A percentile compares a stretch with the other conserved stretches of the same genome.
These are phyloP conservation scores for Paecilomyces variotii DNA, from an alignment of 2,329 filamentous ascomycete species.

Conservation along the genomic window DNA sequence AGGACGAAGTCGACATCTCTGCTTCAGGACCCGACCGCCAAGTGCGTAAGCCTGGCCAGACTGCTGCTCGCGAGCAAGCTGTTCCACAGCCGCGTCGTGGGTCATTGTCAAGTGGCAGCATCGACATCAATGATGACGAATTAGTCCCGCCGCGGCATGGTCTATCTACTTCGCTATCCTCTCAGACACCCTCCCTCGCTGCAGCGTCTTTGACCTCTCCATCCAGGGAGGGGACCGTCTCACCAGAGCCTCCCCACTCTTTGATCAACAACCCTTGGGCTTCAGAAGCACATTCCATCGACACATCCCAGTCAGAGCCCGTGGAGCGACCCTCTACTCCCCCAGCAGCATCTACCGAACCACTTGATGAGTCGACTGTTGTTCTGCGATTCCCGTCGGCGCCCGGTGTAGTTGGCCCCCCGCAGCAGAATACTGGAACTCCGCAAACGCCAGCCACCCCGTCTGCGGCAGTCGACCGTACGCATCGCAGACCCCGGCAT, in stretches of 20 bases:
- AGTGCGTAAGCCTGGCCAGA: constrained; percentile 12
- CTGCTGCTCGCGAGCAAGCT: constrained; percentile 9
- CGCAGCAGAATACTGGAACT: constrained; percentile 4
- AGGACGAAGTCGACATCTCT: constrained; percentile 25
- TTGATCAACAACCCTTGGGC: constrained; percentile 33
- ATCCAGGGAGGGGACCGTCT: constrained; percentile 15
- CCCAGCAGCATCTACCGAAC: constrained; percentile 13
- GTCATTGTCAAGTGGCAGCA: constrained; percentile 25
- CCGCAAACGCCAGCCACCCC: constrained; percentile 9
- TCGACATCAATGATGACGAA: constrained; percentile 25
- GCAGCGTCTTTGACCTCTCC: constrained; percentile 21
- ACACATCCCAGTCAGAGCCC: constrained; percentile 15
- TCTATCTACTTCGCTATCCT: constrained; percentile 24
- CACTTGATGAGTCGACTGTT: constrained; percentile 22
- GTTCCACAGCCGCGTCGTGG: constrained; percentile 19
- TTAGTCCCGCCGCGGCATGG: constrained; percentile 24
- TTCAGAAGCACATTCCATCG: constrained; percentile 9
- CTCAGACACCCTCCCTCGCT: constrained; percentile 24
- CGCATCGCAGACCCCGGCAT: constrained; percentile 15
- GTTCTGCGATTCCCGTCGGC: constrained; percentile 33
- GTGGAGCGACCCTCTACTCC: constrained; percentile 18
- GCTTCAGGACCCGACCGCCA: constrained; percentile 13
- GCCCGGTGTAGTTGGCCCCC: constrained; percentile 22
- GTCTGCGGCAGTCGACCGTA: constrained; percentile 10
- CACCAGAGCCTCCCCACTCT: constrained; percentile 26